Base-by-base conservation (phyloP, 2,329 filamentous ascomycete genomes). In the Zopfia rhizophila region DNA sequence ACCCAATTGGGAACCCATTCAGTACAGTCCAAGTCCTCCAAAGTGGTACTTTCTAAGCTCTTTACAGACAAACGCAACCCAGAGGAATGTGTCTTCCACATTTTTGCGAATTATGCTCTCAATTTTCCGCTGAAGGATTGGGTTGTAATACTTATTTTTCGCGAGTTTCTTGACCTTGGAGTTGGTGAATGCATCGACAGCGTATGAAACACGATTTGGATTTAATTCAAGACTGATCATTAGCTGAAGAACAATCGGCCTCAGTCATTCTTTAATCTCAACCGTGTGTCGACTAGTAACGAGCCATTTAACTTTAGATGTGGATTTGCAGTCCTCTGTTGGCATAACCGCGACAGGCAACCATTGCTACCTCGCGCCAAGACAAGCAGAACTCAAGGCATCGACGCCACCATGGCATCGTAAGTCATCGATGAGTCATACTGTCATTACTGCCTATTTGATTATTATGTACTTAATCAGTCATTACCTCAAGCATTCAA, bases 281-380 rank as follows among this genome's bases (percentile, higher is more conserved):
- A 25, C 56, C 60, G 50, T 62, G 16, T 78, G 76, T 7, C 78
- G 77, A 38, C 78, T 80, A 0, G 75, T 74, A 27, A 50, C 42
- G 3, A 50, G 27, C 46, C 46, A 50, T 21, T 50, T 50, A 18
- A 38, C 29, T 14, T 71, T 42, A n/a, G n/a, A n/a, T n/a, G n/a
- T n/a, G n/a, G n/a, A n/a, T n/a, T n/a, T n/a, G n/a, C n/a, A n/a
- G n/a, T n/a, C n/a, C n/a, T n/a, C n/a, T n/a, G n/a, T n/a, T n/a
- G n/a, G n/a, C n/a, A n/a, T n/a, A n/a, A n/a, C n/a, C n/a, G n/a
- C n/a, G n/a, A n/a, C n/a, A n/a, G n/a, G n/a, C n/a, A n/a, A n/a
- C n/a, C n/a, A n/a, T n/a, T n/a, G n/a, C n/a, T n/a, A n/a, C n/a
- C n/a, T n/a, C n/a, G n/a, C n/a, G n/a, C n/a, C n/a, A n/a, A n/a